Base-by-base conservation (phyloP, 495 filamentous ascomycete genomes). In the Trichocladium antarcticum region DNA sequence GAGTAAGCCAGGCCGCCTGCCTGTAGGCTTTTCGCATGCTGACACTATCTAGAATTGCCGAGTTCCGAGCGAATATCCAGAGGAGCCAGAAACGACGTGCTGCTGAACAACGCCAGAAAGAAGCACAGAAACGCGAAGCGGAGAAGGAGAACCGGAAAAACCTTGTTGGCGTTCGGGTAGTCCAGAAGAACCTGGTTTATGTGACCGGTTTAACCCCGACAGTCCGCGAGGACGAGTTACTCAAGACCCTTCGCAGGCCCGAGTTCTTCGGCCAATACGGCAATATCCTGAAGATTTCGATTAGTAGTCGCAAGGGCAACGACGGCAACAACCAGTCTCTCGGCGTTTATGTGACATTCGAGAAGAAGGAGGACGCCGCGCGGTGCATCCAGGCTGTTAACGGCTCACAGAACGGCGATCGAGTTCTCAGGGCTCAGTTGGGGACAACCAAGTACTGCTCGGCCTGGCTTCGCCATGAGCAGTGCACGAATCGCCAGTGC, bases 361-460 rank as follows among this genome's bases (percentile, higher is more conserved):
- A 87, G 37, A 82, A 77, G 45, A 87, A 92, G 62, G 74, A 82
- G 36, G 93, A 96, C 70, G 93, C 93, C 19, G 80, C 79, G 11
- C 78, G 73, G 7, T 99, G 93, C 64, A 99, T 99, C 51, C 73
- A 77, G 36, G 85, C 88, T 28, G 92, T 99, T 2, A 87, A 99
- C 63, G 87, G 87, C 10, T 94, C 89, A 14, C 76, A 80, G 45
- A 99, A 99, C 62, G 85, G 86, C 8, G 92, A 95, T 49, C 71
- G 92, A 45, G 74, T 84, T 27, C 68, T 99, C 22, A 77, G 90
- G 59, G 93, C 93, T 5, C 93, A 97, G 65, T 85, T 93, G 45
- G 93, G 93, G 17, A 99, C 93, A 7, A 99, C 93, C 2, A 99
- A 99, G 64, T 99, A 99, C 63, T 99, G 92, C 67, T 97, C 92